Evolutionary conservation across 192 early-diverging fungal genomes (phyloP).

Genomic region (Backusella luteola): DNA sequence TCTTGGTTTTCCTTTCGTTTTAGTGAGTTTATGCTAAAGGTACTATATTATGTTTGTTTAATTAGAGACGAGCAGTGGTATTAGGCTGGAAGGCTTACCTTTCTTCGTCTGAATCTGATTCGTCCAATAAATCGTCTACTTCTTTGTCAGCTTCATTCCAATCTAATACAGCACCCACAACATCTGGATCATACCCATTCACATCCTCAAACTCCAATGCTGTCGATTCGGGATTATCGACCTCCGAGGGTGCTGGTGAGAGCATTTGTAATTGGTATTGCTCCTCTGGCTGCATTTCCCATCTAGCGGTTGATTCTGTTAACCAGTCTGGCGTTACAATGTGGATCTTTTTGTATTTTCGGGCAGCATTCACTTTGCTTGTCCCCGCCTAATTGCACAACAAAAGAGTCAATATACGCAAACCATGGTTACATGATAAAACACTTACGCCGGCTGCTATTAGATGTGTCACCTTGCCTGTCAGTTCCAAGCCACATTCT

Average conservation of each 20-base stretch:
- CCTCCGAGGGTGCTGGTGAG: conserved; percentile 27
- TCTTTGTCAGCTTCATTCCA: conserved; percentile 42
- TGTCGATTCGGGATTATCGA: conserved; percentile 39
- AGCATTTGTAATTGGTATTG: conserved; percentile 48
- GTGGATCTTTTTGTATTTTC: conserved; percentile 38
- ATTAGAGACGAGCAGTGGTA: background rate
- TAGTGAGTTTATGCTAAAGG: background rate
- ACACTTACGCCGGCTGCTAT: conserved; percentile 76
- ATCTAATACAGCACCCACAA: conserved; percentile 31
- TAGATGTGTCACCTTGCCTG: conserved; percentile 76
- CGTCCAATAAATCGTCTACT: conserved; percentile 21
- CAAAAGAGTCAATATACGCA: background rate
- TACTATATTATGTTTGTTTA: background rate
- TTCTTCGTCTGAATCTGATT: conserved; percentile 9
- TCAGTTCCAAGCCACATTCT: conserved; percentile 63
- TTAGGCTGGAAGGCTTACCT: background rate
- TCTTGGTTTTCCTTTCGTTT: background rate
- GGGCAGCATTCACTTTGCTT: conserved; percentile 71
- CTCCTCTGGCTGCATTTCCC: conserved; percentile 68
- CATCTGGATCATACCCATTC: conserved; percentile 26
- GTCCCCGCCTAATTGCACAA: conserved; percentile 57
- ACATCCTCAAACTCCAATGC: conserved; percentile 29
- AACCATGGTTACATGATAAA: background rate
- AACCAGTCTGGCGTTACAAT: conserved; percentile 68
- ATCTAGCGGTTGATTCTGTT: conserved; percentile 65